These are phyloP conservation scores for Fomitopsis pulvina DNA, from an alignment of 768 basidiomycete genomes.

Conservation along the genomic window DNA sequence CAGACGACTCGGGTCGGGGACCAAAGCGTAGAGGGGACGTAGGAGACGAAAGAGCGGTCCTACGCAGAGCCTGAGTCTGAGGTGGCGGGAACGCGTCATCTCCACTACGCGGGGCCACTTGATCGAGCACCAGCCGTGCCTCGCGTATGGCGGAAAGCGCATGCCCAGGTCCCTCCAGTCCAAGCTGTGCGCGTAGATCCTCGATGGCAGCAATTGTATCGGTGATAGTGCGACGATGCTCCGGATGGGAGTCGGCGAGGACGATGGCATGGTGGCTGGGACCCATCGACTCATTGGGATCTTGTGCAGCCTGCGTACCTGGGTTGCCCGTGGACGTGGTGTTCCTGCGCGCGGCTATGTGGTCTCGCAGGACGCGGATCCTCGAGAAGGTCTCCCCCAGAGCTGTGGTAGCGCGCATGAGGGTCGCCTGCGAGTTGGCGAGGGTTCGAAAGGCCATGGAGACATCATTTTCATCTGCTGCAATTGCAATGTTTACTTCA, in stretches of 20 bases:
- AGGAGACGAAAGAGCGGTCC: background rate
- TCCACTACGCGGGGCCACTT: background rate
- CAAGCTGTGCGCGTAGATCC: slow-evolving; percentile 3
- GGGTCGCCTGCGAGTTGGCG: slow-evolving; percentile 8
- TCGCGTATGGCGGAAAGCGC: background rate
- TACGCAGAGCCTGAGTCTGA: background rate
- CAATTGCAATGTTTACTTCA: background rate
- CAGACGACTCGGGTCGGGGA: background rate
- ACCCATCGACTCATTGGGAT: slow-evolving; percentile 16
- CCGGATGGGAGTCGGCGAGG: slow-evolving; percentile 8
- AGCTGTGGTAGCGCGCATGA: slow-evolving; percentile 8
- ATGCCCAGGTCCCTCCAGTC: background rate
- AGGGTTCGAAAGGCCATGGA: background rate
- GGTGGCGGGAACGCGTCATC: background rate
- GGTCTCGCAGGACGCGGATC: slow-evolving; percentile 5
- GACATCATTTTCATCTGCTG: background rate
- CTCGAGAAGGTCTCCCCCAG: slow-evolving; percentile 13
- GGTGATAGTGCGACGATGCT: background rate
- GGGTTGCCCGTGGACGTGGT: background rate
- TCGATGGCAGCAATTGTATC: background rate
- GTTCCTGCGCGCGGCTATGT: background rate
- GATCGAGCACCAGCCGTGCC: background rate
- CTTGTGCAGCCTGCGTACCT: background rate
- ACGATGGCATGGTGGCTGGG: slow-evolving; percentile 21
- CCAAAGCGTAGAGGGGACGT: slow-evolving; percentile 1